Evolutionary conservation across 106 monocot species (phyloP).

Genomic region (Xerophyta viscosa): DNA sequence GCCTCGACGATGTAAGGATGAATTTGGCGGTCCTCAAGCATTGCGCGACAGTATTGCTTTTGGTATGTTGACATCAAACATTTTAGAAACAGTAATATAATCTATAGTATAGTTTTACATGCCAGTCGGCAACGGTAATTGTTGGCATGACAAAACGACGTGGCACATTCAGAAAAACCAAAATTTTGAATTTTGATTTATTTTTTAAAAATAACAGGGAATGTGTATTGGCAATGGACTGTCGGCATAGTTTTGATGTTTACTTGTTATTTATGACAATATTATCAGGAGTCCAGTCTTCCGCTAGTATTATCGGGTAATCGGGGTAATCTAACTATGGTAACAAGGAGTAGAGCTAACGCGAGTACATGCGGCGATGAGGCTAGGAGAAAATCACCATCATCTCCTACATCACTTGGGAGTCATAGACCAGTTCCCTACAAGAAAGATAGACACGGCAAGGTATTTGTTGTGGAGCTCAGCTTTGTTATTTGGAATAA

Average conservation of each 20-base stretch:
- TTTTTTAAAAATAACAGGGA: too few species aligned
- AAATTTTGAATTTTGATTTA: too few species aligned
- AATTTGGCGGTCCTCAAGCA: conserved; percentile 93
- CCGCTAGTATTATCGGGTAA: conserved; percentile 38
- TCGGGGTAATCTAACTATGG: conserved; percentile 17
- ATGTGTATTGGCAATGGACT: too few species aligned
- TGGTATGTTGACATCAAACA: conserved; percentile 26
- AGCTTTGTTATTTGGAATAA: too few species aligned
- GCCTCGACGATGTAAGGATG: conserved; percentile 85
- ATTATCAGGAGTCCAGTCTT: conserved; percentile 61
- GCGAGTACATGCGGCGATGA: conserved; percentile 30
- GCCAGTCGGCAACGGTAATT: too few species aligned
- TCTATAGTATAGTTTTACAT: too few species aligned
- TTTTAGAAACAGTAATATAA: too few species aligned
- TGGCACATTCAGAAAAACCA: too few species aligned
- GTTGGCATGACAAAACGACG: too few species aligned
- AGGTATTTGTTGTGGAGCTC: too few species aligned
- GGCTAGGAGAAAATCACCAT: conserved; percentile 44
- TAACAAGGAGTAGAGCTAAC: conserved; percentile 62
- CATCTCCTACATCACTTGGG: conserved; percentile 20
- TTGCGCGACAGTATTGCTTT: conserved; percentile 71
- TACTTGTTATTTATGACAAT: too few species aligned
- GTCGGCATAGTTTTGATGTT: too few species aligned
- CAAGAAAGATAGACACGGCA: conserved; percentile 29
- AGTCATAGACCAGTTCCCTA: conserved; percentile 32